Conservation (phyloP, 2,329 filamentous ascomycete species). For the Phialocephala subalpina region DNA sequence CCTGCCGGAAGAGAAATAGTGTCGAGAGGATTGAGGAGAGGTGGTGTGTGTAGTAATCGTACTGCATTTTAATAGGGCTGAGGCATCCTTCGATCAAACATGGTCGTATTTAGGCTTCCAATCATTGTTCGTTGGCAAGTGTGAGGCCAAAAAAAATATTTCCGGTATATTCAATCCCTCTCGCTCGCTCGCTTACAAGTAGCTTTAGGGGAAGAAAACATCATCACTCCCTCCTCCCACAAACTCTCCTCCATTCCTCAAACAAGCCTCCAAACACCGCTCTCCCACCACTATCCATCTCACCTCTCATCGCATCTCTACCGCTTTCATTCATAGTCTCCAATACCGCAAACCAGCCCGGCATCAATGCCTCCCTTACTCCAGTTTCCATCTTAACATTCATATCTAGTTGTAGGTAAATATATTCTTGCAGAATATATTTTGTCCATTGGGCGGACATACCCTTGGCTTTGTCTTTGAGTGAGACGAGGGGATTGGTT, state of each 20-base stretch:
- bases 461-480: conserved; percentile 66
- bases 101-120: no score
- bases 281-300: conserved; percentile 66
- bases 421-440: conserved; percentile 64
- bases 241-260: conserved; percentile 67
- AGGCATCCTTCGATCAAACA: no score
- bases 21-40: no score
- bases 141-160: no score
- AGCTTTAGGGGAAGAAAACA: no score
- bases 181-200: no score
- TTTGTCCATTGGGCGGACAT: conserved; percentile 70
- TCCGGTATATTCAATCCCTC: no score
- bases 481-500: conserved; percentile 61
- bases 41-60: no score
- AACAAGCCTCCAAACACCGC: conserved; percentile 66
- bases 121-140: no score
- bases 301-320: conserved; percentile 61
- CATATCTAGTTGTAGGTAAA: conserved; percentile 67
- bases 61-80: no score
- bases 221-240: conserved; percentile 57
- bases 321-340: conserved; percentile 63
- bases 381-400: conserved; percentile 52
- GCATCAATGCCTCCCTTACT: conserved; percentile 63
- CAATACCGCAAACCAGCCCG: conserved; percentile 65
- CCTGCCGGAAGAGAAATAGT: no score